Percentiles rank a stretch among this genome's conserved stretches.
Evolutionary conservation across 495 filamentous ascomycete species (phyloP).

Genomic region (Aspergillus campestris): DNA sequence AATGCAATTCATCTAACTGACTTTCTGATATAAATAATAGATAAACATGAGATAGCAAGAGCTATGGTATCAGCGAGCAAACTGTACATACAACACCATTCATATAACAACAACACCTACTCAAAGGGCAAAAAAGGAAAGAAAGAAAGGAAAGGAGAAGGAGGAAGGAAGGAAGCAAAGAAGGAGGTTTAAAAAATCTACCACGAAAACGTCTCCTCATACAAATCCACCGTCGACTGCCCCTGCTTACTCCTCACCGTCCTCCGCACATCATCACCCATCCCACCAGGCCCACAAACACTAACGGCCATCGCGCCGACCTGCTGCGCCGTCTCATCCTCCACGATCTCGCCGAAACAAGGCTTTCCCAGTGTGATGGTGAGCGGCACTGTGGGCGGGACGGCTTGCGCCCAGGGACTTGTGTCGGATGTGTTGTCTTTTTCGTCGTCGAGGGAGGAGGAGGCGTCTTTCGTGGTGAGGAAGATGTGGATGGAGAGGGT

Average conservation of each 20-base stretch:
- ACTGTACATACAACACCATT: no score
- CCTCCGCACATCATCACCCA: constrained; percentile 37
- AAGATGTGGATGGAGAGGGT: constrained; percentile 29
- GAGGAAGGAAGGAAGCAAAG: constrained; percentile 16
- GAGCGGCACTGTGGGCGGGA: constrained; percentile 22
- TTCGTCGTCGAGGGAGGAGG: neutral
- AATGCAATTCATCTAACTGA: no score
- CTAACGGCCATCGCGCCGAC: constrained; percentile 39
- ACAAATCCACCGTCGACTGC: constrained; percentile 30
- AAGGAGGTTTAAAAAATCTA: constrained; percentile 17
- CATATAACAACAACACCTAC: no score
- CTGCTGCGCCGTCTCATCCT: constrained; percentile 27
- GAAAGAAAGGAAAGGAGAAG: neutral
- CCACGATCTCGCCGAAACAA: constrained; percentile 23
- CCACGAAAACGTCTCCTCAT: constrained; percentile 39
- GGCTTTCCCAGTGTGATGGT: constrained; percentile 27
- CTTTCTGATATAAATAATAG: no score
- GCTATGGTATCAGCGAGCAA: no score
- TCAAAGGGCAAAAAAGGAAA: neutral
- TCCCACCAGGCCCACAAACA: constrained; percentile 35
- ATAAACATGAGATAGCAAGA: no score
- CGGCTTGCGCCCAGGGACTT: constrained; percentile 25
- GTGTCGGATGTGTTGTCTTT: constrained; percentile 22
- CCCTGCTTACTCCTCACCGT: constrained; percentile 30
- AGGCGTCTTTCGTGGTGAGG: constrained; percentile 20